Percentiles rank a stretch among this genome's conserved stretches.
Evolutionary conservation across 2,329 filamentous ascomycete species (phyloP).

Genomic region (Fusarium pseudonygamai): DNA sequence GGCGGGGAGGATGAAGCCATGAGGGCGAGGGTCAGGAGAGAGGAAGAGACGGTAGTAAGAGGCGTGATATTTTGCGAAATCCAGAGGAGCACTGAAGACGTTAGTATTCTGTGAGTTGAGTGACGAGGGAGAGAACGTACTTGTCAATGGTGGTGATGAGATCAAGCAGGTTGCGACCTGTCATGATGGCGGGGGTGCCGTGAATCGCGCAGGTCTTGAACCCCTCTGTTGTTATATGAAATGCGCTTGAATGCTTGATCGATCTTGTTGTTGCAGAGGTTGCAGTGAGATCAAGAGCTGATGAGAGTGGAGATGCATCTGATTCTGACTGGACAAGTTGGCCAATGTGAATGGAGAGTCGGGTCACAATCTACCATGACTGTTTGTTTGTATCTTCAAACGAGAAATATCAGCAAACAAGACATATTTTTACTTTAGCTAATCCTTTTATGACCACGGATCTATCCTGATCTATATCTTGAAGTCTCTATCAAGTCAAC

Average conservation of each 20-base stretch:
- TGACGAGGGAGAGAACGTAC: constrained; percentile 42
- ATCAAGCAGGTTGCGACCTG: constrained; percentile 46
- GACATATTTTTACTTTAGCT: background rate
- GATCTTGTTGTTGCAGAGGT: background rate
- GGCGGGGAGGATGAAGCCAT: constrained; percentile 60
- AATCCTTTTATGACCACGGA: background rate
- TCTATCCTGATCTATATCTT: background rate
- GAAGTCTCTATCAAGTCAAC: background rate
- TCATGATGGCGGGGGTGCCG: constrained; percentile 17
- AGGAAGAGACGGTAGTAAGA: constrained; percentile 59
- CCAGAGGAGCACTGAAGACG: constrained; percentile 55
- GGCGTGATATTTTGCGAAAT: constrained; percentile 49
- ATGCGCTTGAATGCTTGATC: background rate
- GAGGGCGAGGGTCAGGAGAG: constrained; percentile 55
- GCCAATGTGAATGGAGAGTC: constrained; percentile 1
- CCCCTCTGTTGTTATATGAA: background rate
- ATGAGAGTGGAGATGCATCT: constrained; percentile 17
- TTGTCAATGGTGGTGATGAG: constrained; percentile 55
- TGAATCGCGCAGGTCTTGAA: background rate
- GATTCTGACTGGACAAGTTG: background rate
- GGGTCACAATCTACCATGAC: background rate
- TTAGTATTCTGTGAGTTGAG: background rate
- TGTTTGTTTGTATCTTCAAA: background rate
- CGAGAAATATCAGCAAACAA: background rate
- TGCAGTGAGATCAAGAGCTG: background rate